Evolutionary conservation across 2,329 filamentous ascomycete species (phyloP), one percentile per base, ranked within the genome.

Genomic region (Colletotrichum godetiae): DNA sequence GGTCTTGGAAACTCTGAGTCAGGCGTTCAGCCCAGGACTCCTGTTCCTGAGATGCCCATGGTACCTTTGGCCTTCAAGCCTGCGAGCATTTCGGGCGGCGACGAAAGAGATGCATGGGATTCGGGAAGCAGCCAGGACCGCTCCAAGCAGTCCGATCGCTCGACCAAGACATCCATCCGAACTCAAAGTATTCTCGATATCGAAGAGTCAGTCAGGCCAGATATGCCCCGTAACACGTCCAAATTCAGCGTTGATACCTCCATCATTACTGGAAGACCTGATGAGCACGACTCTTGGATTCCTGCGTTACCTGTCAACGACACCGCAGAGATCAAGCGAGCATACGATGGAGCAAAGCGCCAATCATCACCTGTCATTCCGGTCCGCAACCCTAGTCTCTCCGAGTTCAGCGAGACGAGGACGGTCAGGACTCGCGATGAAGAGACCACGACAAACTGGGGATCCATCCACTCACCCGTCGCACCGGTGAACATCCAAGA

Each of bases 301-400:
- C 81, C 82, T 7, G 82, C 61, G 3, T 78, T n/a, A 79, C 83
- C 60, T 46, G 31, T 64, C 5, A 56, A 73, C 33, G 62, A 62
- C 5, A 53, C 62, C 19, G 24, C 42, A 22, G 58, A 55, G 5
- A 53, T 35, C 49, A 63, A 66, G n/a, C 68, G 37, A 58, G 69
- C 78, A 35, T 63, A 77, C 65, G 78, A 80, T 15, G 81, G 78
- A 58, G 77, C 77, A 22, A 85, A 86, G 75, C 84, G 87, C 22
- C 84, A 82, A 62, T 89, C 88, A 3, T 90, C 88, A 19, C 87
- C 86, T 2, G 82, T 89, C 2, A 80, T 90, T 56, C 87, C 87
- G 8, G 72, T 79, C 15, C 82, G 82, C 62, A 81, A 80, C 31
- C 76, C 83, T 80, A 35, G 66, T 10, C 55, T 78, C 24, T 83